Percentiles rank a stretch among this genome's conserved stretches.
Conservation (phyloP, 495 filamentous ascomycete genomes). For the Opeltia flavorubescens region DNA sequence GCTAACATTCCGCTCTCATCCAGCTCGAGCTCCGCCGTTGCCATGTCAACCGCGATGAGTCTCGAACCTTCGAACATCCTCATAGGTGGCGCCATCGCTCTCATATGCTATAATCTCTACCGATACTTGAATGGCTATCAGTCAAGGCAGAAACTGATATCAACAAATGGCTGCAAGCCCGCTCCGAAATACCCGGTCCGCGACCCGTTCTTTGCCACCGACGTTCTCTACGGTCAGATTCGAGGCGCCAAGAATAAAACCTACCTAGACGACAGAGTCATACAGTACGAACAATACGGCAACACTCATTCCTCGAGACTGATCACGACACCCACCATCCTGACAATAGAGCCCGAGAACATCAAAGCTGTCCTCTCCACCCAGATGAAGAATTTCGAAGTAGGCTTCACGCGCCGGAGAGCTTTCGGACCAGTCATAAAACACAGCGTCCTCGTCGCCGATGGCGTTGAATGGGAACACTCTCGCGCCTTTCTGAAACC, state of each 20-base stretch:
- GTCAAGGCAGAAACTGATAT: not conserved
- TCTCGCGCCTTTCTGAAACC: conserved; percentile 46
- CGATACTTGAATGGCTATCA: not conserved
- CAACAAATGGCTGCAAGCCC: conserved; percentile 1
- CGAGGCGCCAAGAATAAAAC: not conserved
- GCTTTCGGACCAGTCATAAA: conserved; percentile 25
- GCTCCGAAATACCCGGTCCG: not conserved
- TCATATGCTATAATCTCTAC: not conserved
- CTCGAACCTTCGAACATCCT: no score
- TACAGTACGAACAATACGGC: not conserved
- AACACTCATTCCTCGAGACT: conserved; percentile 21
- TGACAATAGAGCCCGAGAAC: conserved; percentile 64
- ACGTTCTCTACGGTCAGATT: conserved; percentile 1
- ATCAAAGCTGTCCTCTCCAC: conserved; percentile 72
- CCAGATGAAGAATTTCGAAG: conserved; percentile 54
- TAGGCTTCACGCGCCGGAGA: conserved; percentile 27
- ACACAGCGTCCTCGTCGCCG: conserved; percentile 30
- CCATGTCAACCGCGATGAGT: no score
- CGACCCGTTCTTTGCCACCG: conserved; percentile 3
- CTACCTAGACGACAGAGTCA: not conserved
- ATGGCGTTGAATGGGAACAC: conserved; percentile 28
- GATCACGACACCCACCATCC: conserved; percentile 21
- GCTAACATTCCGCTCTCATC: no score
- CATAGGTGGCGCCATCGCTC: no score
- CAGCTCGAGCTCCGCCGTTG: no score